phyloP scores from a whole-genome alignment of 306 rosid genomes.

The Spatholobus suberectus region DNA sequence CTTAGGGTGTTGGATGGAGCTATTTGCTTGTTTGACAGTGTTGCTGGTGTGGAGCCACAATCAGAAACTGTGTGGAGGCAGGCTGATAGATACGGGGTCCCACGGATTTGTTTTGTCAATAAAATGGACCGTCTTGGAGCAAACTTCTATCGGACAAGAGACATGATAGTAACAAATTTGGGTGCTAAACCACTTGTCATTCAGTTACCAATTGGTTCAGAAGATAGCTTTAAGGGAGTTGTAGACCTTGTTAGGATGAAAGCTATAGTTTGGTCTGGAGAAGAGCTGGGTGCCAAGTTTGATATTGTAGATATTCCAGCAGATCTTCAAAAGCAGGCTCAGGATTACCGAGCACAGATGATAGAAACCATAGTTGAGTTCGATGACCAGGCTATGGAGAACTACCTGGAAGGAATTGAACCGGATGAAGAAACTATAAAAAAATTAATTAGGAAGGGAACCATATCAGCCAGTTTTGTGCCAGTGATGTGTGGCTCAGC shows the following conservation, averaged over 20 bases:
- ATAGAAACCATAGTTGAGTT: constrained; percentile 81
- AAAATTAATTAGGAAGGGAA: constrained; percentile 80
- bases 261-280: constrained; percentile 95
- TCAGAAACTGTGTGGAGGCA: constrained; percentile 99
- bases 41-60: constrained; percentile 98
- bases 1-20: constrained; percentile 98
- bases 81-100: constrained; percentile 96
- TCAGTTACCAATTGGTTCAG: constrained; percentile 89
- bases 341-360: constrained; percentile 73
- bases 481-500: constrained; percentile 97
- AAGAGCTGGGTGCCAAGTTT: constrained; percentile 95
- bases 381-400: constrained; percentile 89
- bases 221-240: constrained; percentile 85
- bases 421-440: constrained; percentile 81
- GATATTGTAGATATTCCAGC: constrained; percentile 71
- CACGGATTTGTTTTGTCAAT: constrained; percentile 93
- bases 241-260: constrained; percentile 92
- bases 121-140: constrained; percentile 99
- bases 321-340: constrained; percentile 77
- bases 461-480: constrained; percentile 72
- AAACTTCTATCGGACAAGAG: constrained; percentile 89
- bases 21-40: constrained; percentile 95
- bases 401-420: constrained; percentile 88
- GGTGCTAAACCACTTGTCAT: constrained; percentile 96
- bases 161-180: constrained; percentile 90